These are phyloP conservation scores for Eucalyptus erythrocorys DNA, from an alignment of 345 rosid species.

Conservation along the genomic window DNA sequence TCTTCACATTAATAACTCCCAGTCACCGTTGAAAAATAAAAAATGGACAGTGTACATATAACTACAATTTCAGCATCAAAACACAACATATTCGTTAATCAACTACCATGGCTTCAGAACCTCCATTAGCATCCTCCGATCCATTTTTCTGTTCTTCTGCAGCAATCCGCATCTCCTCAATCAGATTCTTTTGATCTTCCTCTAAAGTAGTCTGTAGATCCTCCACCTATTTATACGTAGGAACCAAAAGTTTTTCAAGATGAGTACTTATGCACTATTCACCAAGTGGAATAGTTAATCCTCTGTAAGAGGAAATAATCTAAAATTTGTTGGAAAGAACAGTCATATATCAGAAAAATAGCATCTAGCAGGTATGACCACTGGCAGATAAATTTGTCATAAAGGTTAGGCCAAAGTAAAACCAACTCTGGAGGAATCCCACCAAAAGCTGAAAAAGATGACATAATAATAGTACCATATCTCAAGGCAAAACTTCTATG, in stretches of 20 bases:
- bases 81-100: constrained; percentile 13
- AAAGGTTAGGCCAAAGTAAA: neutral
- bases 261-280: neutral
- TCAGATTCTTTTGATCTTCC: constrained; percentile 80
- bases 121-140: constrained; percentile 43
- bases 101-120: constrained; percentile 44
- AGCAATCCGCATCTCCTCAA: constrained; percentile 76
- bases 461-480: neutral
- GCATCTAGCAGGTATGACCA: neutral
- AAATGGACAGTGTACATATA: neutral
- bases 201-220: constrained; percentile 86
- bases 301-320: neutral
- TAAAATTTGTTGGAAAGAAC: neutral
- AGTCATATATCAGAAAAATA: neutral
- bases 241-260: neutral
- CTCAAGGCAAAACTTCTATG: neutral
- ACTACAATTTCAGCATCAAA: neutral
- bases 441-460: neutral
- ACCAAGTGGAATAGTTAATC: neutral
- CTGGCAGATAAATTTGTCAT: neutral
- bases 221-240: constrained; percentile 44
- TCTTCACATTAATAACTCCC: neutral
- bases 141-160: constrained; percentile 65
- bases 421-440: neutral
- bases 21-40: neutral